phyloP scores from a whole-genome alignment of 164 flowering plant species.

The Piper longum region DNA sequence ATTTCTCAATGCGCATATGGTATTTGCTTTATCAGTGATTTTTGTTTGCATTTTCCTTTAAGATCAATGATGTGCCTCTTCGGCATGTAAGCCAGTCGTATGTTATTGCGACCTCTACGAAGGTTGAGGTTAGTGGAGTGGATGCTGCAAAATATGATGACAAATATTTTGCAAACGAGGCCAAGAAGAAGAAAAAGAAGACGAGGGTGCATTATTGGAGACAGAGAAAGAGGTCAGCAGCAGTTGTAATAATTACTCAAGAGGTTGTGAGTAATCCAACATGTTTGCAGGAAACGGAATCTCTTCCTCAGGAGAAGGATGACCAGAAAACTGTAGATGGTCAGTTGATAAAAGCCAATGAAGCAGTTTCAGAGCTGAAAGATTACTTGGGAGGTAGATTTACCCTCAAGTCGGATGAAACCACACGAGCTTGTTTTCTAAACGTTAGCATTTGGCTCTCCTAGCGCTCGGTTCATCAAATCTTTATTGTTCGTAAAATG shows the following conservation, averaged over 20 bases:
- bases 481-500: no score
- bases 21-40: no score
- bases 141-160: constrained; percentile 64
- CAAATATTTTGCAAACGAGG: constrained; percentile 53
- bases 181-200: no score
- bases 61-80: constrained; percentile 81
- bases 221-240: no score
- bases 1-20: no score
- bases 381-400: constrained; percentile 54
- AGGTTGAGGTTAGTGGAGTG: constrained; percentile 63
- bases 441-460: neutral
- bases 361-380: constrained; percentile 52
- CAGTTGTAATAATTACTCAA: no score
- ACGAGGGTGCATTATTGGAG: no score
- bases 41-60: constrained; percentile 15
- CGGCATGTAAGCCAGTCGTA: constrained; percentile 77
- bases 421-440: constrained; percentile 74
- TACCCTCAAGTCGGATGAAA: constrained; percentile 50
- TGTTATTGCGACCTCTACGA: constrained; percentile 90
- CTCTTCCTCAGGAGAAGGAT: constrained; percentile 52
- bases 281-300: no score
- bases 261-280: no score
- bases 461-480: no score
- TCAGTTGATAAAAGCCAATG: constrained; percentile 35
- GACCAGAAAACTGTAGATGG: constrained; percentile 58